Percentiles rank a stretch among this genome's conserved stretches.
Evolutionary conservation across 106 monocot genomes (phyloP).

Genomic region (Dendrobium huoshanense): DNA sequence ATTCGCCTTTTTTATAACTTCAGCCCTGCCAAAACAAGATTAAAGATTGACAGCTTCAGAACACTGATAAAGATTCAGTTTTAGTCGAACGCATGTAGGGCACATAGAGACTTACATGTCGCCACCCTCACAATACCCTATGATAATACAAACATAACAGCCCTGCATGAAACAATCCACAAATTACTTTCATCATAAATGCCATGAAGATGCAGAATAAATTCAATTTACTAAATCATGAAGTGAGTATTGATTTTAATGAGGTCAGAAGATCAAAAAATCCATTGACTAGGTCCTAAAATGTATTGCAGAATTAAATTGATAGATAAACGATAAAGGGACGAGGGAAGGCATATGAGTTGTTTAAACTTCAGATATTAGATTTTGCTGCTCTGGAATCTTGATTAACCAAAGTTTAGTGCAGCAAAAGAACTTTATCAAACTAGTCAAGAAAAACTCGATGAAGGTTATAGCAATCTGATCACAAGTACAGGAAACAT

Average conservation of each 20-base stretch:
- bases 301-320: not conserved
- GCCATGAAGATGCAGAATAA: not conserved
- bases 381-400: too few relatives aligned
- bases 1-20: slow-evolving; percentile 85
- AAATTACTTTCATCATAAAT: slow-evolving; percentile 1
- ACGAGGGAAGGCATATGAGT: too few relatives aligned
- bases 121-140: slow-evolving; percentile 93
- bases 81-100: not conserved
- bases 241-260: not conserved
- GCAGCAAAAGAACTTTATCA: not conserved
- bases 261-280: not conserved
- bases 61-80: not conserved
- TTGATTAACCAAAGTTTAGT: too few relatives aligned
- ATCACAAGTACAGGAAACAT: not conserved
- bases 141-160: slow-evolving; percentile 96
- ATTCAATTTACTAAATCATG: not conserved
- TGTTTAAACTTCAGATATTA: too few relatives aligned
- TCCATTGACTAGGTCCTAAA: not conserved
- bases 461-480: not conserved
- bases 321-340: not conserved
- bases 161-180: slow-evolving; percentile 49
- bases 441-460: not conserved
- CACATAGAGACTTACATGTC: slow-evolving; percentile 72
- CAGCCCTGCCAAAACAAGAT: slow-evolving; percentile 47
- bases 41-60: not conserved